phyloP scores from a whole-genome alignment of 768 basidiomycete species.

The Pholiota molesta region DNA sequence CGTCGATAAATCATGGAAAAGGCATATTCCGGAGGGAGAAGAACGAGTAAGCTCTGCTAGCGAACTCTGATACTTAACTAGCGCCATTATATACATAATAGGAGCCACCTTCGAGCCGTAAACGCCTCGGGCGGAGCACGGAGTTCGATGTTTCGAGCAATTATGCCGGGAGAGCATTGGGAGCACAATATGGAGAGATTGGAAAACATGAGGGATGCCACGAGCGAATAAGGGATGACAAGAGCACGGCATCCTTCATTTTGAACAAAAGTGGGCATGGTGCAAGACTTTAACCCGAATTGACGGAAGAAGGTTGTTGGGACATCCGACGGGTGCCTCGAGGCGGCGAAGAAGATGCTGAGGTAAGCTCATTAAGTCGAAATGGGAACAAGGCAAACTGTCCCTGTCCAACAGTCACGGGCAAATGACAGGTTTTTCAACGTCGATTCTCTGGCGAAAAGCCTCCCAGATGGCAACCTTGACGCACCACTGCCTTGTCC shows the following conservation, averaged over 20 bases:
- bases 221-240: background rate
- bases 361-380: conserved; percentile 26
- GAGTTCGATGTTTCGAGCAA: background rate
- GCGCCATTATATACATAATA: conserved; percentile 11
- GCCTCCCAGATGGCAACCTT: conserved; percentile 15
- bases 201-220: background rate
- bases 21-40: conserved; percentile 13
- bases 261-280: conserved; percentile 6
- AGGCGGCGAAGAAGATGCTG: conserved; percentile 20
- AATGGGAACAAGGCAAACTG: conserved; percentile 27
- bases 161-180: background rate
- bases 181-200: background rate
- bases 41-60: background rate
- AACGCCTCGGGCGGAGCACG: conserved; percentile 10
- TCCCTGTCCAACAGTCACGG: conserved; percentile 27
- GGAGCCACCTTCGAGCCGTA: conserved; percentile 10
- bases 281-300: conserved; percentile 7
- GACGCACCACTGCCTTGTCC: conserved; percentile 5
- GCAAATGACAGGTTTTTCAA: conserved; percentile 29
- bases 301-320: background rate
- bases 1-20: background rate
- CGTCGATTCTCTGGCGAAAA: conserved; percentile 20
- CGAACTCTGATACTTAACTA: background rate
- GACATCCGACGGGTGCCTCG: conserved; percentile 13
- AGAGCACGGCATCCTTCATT: background rate